phyloP scores from a whole-genome alignment of 345 rosid genomes.

The Zanthoxylum bungeanum region DNA sequence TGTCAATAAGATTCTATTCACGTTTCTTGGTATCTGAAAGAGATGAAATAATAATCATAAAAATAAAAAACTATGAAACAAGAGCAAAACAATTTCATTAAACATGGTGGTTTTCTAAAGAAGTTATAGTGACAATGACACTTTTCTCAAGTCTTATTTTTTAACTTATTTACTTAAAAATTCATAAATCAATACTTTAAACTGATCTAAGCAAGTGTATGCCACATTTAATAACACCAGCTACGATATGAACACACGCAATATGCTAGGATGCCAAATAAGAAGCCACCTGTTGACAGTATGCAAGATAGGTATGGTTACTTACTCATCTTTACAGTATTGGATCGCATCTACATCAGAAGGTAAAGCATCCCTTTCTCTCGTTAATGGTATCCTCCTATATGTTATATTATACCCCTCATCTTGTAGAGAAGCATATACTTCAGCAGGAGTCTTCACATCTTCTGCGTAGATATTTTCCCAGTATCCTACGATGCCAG shows the following conservation, averaged over 20 bases:
- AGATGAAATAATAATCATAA: background rate
- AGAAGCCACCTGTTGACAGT: background rate
- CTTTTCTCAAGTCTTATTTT: background rate
- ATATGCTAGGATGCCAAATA: slow-evolving; percentile 5
- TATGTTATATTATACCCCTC: slow-evolving; percentile 69
- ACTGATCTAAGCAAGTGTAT: background rate
- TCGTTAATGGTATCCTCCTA: slow-evolving; percentile 86
- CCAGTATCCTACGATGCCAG: slow-evolving; percentile 90
- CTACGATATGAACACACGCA: slow-evolving; percentile 4
- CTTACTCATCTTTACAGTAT: slow-evolving; percentile 71
- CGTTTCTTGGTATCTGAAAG: background rate
- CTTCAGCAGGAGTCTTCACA: slow-evolving; percentile 92
- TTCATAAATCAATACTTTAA: slow-evolving; percentile 1
- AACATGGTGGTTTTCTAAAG: background rate
- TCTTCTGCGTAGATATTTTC: slow-evolving; percentile 76
- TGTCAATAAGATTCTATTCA: too few species aligned
- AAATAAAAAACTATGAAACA: background rate
- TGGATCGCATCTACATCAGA: slow-evolving; percentile 88
- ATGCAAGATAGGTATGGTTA: slow-evolving; percentile 20
- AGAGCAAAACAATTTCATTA: background rate
- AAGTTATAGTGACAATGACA: background rate
- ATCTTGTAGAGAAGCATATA: slow-evolving; percentile 64
- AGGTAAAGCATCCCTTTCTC: slow-evolving; percentile 91
- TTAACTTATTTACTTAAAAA: background rate
- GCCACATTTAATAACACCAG: background rate